Evolutionary conservation across 1,284 basidiomycete species (phyloP).

Genomic region (Ustilago esculenta): DNA sequence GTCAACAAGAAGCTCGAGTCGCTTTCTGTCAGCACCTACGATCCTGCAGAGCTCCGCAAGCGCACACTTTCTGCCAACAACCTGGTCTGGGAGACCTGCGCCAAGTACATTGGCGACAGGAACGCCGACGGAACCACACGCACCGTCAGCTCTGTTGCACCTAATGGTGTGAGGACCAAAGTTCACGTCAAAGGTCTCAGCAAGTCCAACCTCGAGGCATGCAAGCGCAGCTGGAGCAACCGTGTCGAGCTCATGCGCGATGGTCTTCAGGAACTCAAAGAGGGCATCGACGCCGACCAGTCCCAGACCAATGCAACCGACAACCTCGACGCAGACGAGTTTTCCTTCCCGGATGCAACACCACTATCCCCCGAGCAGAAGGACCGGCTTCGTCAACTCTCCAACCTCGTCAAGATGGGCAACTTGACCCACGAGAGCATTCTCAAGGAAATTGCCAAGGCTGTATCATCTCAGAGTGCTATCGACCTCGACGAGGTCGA

Average conservation of each 20-base stretch:
- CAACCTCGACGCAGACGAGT: constrained; percentile 27
- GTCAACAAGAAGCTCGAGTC: constrained; percentile 30
- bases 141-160: constrained; percentile 36
- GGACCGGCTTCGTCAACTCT: constrained; percentile 36
- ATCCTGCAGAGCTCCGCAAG: constrained; percentile 32
- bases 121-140: constrained; percentile 31
- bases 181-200: constrained; percentile 48
- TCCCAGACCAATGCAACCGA: constrained; percentile 6
- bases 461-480: constrained; percentile 1
- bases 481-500: constrained; percentile 47
- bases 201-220: constrained; percentile 51
- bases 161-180: constrained; percentile 40
- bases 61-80: constrained; percentile 42
- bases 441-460: constrained; percentile 38
- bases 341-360: constrained; percentile 34
- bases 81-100: constrained; percentile 48
- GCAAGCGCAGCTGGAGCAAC: constrained; percentile 45
- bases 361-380: constrained; percentile 36
- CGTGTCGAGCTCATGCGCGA: constrained; percentile 51
- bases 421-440: constrained; percentile 44
- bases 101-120: constrained; percentile 40
- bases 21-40: constrained; percentile 12
- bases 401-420: constrained; percentile 50
- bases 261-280: constrained; percentile 48
- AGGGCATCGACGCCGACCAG: constrained; percentile 34